Percentiles rank a stretch among this genome's conserved stretches.
Conservation (phyloP, 208 protist species). For the Crithidia thermophila region DNA sequence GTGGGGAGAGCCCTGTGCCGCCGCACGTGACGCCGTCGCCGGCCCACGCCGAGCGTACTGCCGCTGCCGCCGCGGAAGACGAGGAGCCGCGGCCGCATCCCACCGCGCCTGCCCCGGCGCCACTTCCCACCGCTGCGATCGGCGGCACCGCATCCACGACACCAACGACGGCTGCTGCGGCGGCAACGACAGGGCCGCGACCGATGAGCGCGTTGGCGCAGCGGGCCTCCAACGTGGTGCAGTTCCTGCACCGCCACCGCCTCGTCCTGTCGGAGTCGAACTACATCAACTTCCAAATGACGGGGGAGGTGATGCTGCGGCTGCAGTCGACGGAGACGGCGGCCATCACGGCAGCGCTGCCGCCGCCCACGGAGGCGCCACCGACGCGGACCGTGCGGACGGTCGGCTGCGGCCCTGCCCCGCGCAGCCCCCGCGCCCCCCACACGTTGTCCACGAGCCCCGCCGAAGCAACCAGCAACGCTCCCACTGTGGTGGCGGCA, state of each 20-base stretch:
- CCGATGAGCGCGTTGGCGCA: conserved; percentile 22
- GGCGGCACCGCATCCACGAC: too few species aligned
- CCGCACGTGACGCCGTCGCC: conserved; percentile 11
- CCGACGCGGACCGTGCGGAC: conserved; percentile 2
- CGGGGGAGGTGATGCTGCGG: conserved; percentile 36
- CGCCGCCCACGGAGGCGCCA: conserved; percentile 2
- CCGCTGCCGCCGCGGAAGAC: background rate
- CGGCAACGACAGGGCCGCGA: background rate
- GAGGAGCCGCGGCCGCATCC: conserved; percentile 1
- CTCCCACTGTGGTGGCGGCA: too few species aligned
- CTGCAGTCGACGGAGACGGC: conserved; percentile 25
- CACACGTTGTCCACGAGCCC: background rate
- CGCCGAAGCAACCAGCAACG: too few species aligned
- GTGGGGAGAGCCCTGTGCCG: conserved; percentile 10
- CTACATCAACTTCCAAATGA: conserved; percentile 60
- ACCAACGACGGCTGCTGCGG: background rate
- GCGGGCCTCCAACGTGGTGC: conserved; percentile 22
- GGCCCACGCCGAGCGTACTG: background rate
- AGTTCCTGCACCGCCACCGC: conserved; percentile 53
- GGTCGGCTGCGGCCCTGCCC: background rate
- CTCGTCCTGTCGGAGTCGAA: conserved; percentile 61
- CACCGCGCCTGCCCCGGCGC: conserved; percentile 1
- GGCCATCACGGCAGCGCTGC: conserved; percentile 16
- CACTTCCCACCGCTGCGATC: too few species aligned
- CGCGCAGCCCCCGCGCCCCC: conserved; percentile 2